These are phyloP conservation scores for Colletotrichum paranaense DNA, from an alignment of 2,329 filamentous ascomycete species.

Conservation along the genomic window DNA sequence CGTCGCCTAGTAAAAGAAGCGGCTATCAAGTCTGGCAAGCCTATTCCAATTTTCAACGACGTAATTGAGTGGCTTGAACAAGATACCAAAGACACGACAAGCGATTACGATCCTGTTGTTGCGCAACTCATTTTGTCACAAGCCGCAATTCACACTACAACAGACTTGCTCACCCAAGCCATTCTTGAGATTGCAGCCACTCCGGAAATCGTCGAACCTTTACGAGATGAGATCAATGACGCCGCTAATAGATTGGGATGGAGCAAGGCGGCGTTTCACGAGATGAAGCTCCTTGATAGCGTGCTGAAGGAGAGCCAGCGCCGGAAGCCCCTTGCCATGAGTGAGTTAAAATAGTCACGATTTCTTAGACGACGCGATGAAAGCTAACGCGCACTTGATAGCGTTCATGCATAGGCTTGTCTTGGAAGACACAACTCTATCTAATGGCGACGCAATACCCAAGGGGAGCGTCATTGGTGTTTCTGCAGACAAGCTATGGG, in stretches of 20 bases:
- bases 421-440: background rate
- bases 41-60: background rate
- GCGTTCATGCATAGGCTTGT: no score
- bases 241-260: background rate
- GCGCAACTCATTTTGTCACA: conserved; percentile 85
- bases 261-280: background rate
- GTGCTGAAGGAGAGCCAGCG: conserved; percentile 4
- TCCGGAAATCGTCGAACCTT: background rate
- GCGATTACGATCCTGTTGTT: conserved; percentile 49
- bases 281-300: conserved; percentile 5
- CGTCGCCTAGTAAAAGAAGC: no score
- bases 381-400: background rate
- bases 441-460: background rate
- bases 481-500: background rate
- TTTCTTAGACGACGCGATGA: background rate
- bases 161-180: conserved; percentile 42
- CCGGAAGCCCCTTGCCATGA: background rate
- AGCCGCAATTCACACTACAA: conserved; percentile 55
- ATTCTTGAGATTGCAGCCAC: background rate
- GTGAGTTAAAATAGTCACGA: background rate
- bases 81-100: conserved; percentile 56
- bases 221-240: no score
- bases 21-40: no score
- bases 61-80: background rate
- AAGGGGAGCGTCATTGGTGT: background rate